These are phyloP conservation scores for Fraxinus nigra DNA, from an alignment of 305 asterid species.

Conservation along the genomic window DNA sequence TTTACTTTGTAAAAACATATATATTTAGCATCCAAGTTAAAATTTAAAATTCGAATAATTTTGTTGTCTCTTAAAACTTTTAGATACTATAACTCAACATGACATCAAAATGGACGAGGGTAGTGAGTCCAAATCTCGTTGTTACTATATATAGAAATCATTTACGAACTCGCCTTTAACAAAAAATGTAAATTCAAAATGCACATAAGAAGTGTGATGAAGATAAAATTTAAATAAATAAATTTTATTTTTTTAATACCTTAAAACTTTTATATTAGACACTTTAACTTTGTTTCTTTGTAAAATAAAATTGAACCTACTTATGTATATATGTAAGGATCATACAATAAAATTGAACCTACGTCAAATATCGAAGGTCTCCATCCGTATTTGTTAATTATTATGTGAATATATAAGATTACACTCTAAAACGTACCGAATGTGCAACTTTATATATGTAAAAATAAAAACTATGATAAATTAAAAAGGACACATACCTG, in stretches of 20 bases:
- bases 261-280: background rate
- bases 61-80: background rate
- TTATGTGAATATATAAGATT: background rate
- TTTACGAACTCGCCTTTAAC: background rate
- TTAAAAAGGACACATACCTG: constrained; percentile 43
- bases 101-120: background rate
- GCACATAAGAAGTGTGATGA: background rate
- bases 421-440: background rate
- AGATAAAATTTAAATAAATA: background rate
- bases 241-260: background rate
- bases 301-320: background rate
- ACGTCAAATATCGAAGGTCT: background rate
- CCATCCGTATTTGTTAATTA: background rate
- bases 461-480: background rate
- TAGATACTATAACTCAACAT: background rate
- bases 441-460: background rate
- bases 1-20: background rate
- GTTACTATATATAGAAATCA: background rate
- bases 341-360: background rate
- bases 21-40: background rate
- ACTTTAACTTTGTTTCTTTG: background rate
- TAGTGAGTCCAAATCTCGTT: background rate
- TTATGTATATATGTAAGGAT: too few relatives aligned
- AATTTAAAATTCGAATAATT: background rate
- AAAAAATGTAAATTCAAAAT: background rate